Base-by-base conservation (phyloP, 768 basidiomycete genomes). In the Jaapia argillacea region DNA sequence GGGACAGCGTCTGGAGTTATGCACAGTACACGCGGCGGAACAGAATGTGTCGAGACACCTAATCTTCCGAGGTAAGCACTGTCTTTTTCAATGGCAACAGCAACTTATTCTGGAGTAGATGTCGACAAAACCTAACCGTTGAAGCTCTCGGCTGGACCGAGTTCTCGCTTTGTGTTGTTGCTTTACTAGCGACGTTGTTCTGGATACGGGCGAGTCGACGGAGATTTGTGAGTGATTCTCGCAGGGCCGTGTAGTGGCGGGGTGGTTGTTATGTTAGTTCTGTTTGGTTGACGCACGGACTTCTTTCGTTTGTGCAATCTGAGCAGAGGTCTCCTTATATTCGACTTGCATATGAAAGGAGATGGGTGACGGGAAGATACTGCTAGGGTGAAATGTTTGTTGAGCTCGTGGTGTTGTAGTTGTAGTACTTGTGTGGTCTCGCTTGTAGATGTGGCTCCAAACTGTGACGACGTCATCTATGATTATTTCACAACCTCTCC, bases 141-240 rank as follows among this genome's bases (percentile, higher is more conserved):
- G 81, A 83, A 58, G 79, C 79, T 1, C 56, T 87, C 13, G 83
- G 81, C 4, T 87, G 85, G 85, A 74, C 79, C 40, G 82, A 85
- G 50, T 79, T 85, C 48, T 72, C 69, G 5, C 57, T 88, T 16
- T 80, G 79, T 52, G 43, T 68, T 7, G 43, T 79, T 47, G 75
- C 81, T 5, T 58, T 83, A 35, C 42, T 70, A 4, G 66, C 69
- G 24, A 81, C 83, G 10, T 70, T 75, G 36, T 55, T 70, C 51
- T 76, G 74, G 74, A 57, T 74, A 53, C 63, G 64, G 16, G 52
- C 57, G 35, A 60, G 64, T 28, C 55, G 62, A 50, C 58, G 62
- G 46, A 60, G 57, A 49, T 68, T 58, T 47, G 62, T 70, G 49
- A 60, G 63, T 50, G 70, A 64, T 56, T 71, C 69, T 31, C 55